phyloP scores from a whole-genome alignment of 257 asterid species.

The Przewalskia tangutica region DNA sequence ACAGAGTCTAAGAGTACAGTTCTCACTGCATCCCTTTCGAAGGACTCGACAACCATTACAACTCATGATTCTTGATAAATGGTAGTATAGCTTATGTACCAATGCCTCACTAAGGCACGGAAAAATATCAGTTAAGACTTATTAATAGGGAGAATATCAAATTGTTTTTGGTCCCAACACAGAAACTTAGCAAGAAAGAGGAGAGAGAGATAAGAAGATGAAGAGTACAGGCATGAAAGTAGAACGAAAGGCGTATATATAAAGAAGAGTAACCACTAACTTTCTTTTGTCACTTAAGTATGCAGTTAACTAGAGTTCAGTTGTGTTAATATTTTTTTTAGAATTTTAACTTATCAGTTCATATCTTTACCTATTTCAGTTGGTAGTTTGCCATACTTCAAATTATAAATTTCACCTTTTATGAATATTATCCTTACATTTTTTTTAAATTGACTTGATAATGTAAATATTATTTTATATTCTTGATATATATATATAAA shows the following conservation, averaged over 20 bases:
- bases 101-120: not conserved
- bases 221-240: not conserved
- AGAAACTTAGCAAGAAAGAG: not conserved
- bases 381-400: too few relatives aligned
- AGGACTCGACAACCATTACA: conserved; percentile 71
- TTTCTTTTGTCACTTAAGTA: not conserved
- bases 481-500: too few relatives aligned
- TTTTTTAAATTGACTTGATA: too few relatives aligned
- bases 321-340: not conserved
- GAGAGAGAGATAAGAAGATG: not conserved
- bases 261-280: not conserved
- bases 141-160: not conserved
- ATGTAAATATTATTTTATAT: too few relatives aligned
- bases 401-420: too few relatives aligned
- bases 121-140: not conserved
- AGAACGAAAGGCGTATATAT: not conserved
- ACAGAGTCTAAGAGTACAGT: conserved; percentile 38
- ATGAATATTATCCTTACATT: too few relatives aligned
- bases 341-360: too few relatives aligned
- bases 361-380: too few relatives aligned
- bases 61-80: too few relatives aligned
- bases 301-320: not conserved
- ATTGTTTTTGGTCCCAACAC: not conserved
- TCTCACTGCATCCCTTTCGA: conserved; percentile 53
- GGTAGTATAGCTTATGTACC: not conserved